Conservation (phyloP, 345 rosid genomes). For the Aquilaria malaccensis region DNA sequence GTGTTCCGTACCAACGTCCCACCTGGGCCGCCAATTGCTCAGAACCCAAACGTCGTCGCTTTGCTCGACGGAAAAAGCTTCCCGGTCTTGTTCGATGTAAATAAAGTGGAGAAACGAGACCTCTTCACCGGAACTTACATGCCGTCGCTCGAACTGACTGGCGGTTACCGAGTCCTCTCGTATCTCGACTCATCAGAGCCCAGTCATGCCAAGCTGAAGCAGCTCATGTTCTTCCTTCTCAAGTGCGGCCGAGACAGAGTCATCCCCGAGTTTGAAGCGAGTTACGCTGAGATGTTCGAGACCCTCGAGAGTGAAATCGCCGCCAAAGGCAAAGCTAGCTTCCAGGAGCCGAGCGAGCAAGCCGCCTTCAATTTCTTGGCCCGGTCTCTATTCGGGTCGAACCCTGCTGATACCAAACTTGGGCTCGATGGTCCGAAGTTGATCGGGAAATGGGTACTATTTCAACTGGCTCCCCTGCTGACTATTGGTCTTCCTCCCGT, state of each 20-base stretch:
- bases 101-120: constrained; percentile 79
- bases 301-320: constrained; percentile 48
- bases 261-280: constrained; percentile 66
- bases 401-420: constrained; percentile 53
- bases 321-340: constrained; percentile 50
- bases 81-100: constrained; percentile 65
- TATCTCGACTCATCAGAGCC: constrained; percentile 90
- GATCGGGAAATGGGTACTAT: constrained; percentile 60
- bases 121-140: constrained; percentile 84
- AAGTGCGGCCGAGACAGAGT: constrained; percentile 45
- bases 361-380: constrained; percentile 75
- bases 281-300: constrained; percentile 44
- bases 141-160: constrained; percentile 83
- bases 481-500: constrained; percentile 49
- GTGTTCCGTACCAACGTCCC: constrained; percentile 74
- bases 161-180: constrained; percentile 72
- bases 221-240: constrained; percentile 54
- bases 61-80: constrained; percentile 93
- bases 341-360: constrained; percentile 35
- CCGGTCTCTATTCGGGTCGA: constrained; percentile 38
- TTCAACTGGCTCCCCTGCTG: constrained; percentile 52
- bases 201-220: constrained; percentile 61
- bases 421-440: constrained; percentile 58
- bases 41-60: constrained; percentile 55
- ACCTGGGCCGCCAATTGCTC: constrained; percentile 67